Evolutionary conservation across 495 filamentous ascomycete species (phyloP), one percentile per base, ranked within the genome.

Genomic region (Amorphotheca resinae): DNA sequence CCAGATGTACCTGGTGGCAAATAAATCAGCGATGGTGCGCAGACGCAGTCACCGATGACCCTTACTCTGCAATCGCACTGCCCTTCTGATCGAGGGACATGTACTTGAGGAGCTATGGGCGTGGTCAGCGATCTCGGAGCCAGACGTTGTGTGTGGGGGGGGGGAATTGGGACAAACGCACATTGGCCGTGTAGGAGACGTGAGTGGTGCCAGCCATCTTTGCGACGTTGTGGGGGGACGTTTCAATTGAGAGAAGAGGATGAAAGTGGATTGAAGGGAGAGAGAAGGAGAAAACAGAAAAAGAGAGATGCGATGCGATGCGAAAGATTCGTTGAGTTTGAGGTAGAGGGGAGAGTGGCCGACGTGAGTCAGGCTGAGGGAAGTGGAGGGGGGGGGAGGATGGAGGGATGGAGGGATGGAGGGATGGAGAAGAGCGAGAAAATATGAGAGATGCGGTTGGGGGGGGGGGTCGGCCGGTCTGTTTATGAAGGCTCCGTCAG

Each of bases 21-120:
- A 48, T 48, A 38, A 45, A 21, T 26, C 18, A 33, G 17, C 3
- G 8, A 15, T 15, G 8, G 22, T 37, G 20, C 25, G 5, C 16
- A 15, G 45, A 22, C 15, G 30, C 31, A n/a, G n/a, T n/a, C n/a
- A n/a, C n/a, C n/a, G n/a, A n/a, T n/a, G n/a, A n/a, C n/a, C 6
- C 52, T 51, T 95, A 98, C 69, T 98, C 91, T 47, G 87, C 87
- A 59, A 89, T 84, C 52, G 87, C 65, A 26, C 59, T 67, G 59
- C 87, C 87, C 57, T 82, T 83, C 72, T 96, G 91, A 59, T 86
- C 79, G 50, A 98, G 83, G 53, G 71, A 66, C 65, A 89, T 74
- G 76, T 93, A 98, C 64, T 95, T 94, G 60, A 82, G 61, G 64
- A 95, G 79, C 86, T 95, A 63, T 22, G 8, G 31, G 4, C 18